phyloP scores from a whole-genome alignment of 306 rosid species.

The Inga leiocalycina region DNA sequence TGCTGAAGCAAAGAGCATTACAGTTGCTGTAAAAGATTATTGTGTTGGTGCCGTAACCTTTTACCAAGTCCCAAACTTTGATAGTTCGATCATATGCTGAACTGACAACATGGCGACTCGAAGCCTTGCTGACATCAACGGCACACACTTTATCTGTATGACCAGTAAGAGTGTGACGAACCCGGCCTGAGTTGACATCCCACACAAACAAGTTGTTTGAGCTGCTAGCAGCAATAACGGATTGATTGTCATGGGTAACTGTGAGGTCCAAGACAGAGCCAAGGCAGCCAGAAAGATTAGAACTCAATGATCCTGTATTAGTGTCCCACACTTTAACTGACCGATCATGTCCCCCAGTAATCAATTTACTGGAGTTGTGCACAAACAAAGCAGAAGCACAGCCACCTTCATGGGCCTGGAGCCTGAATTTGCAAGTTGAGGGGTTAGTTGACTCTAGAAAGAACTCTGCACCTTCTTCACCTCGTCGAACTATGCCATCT shows the following conservation, averaged over 20 bases:
- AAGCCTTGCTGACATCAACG: conserved; percentile 86
- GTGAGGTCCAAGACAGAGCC: conserved; percentile 93
- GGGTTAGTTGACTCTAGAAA: conserved; percentile 76
- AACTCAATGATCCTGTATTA: conserved; percentile 64
- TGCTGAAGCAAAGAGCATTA: conserved; percentile 84
- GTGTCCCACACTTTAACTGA: conserved; percentile 90
- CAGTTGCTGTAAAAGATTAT: conserved; percentile 82
- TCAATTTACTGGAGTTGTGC: conserved; percentile 72
- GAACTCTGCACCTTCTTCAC: conserved; percentile 96
- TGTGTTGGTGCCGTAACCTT: conserved; percentile 95
- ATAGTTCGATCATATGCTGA: conserved; percentile 97
- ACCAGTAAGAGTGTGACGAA: conserved; percentile 88
- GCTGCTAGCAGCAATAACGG: conserved; percentile 97
- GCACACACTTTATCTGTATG: conserved; percentile 96
- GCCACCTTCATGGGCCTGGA: conserved; percentile 91
- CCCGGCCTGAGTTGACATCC: conserved; percentile 84
- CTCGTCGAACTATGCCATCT: conserved; percentile 97
- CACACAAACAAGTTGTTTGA: conserved; percentile 88
- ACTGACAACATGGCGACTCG: conserved; percentile 86
- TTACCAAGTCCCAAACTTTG: conserved; percentile 91
- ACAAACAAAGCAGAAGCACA: conserved; percentile 85
- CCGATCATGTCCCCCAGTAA: conserved; percentile 94
- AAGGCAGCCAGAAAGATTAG: conserved; percentile 80
- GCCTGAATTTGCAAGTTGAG: conserved; percentile 68
- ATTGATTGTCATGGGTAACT: conserved; percentile 81